phyloP scores from a whole-genome alignment of 345 rosid species.

The Linum lewisii region DNA sequence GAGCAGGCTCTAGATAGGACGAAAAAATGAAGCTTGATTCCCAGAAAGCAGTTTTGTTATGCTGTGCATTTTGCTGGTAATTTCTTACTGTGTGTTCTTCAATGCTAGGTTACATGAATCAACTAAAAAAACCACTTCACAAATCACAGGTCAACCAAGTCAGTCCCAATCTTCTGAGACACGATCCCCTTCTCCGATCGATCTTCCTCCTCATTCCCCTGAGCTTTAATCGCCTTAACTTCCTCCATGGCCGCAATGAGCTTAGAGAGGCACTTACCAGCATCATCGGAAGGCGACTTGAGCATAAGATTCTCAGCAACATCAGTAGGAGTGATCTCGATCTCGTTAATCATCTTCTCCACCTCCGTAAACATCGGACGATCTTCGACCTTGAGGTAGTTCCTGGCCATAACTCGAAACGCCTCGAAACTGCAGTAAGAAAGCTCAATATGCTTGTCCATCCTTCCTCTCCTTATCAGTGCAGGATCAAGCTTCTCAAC shows the following conservation, averaged over 20 bases:
- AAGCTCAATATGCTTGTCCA: constrained; percentile 5
- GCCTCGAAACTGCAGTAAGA: constrained; percentile 2
- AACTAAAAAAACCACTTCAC: neutral
- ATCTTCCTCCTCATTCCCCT: neutral
- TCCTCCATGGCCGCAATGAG: constrained; percentile 6
- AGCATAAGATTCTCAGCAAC: constrained; percentile 9
- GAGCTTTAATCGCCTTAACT: neutral
- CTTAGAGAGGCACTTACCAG: neutral
- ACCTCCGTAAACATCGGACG: neutral
- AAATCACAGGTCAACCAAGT: neutral
- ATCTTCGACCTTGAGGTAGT: neutral
- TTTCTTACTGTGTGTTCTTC: too few species aligned
- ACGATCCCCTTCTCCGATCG: neutral
- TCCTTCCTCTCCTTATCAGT: neutral
- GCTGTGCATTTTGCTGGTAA: too few species aligned
- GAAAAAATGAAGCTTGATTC: too few species aligned
- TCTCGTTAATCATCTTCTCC: constrained; percentile 2
- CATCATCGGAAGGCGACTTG: constrained; percentile 1
- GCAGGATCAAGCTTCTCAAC: constrained; percentile 1
- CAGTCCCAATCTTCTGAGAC: neutral
- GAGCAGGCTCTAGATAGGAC: too few species aligned
- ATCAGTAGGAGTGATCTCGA: constrained; percentile 10
- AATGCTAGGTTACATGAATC: constrained; percentile 4
- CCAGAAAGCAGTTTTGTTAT: too few species aligned
- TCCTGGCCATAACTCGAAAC: neutral